Evolutionary conservation across 2,329 filamentous ascomycete species (phyloP), one percentile per base, ranked within the genome.

Genomic region (Helotiales sp.): DNA sequence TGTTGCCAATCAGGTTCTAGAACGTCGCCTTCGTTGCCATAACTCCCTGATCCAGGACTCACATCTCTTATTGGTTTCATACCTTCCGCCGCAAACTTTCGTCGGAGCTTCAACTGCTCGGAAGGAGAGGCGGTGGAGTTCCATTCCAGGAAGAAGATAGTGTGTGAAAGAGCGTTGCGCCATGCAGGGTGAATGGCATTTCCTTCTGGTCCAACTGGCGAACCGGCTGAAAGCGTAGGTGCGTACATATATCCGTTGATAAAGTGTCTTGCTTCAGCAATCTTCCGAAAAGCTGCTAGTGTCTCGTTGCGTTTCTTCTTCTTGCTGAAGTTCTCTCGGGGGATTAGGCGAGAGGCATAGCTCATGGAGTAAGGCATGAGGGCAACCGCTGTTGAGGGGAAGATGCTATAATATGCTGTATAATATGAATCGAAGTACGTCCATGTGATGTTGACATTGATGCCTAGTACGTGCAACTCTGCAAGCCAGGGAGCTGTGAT

Each of bases 21-120:
- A 51, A 76, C 74, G 67, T 81, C 74, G 1, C 75, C 78, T 69
- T 83, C 80, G 61, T 80, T 81, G 71, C 77, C 70, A 66, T 80
- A 80, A 1, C 73, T 70, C 2, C 75, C 77, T 12, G 71, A 68
- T 0, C 71, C 73, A 0, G 77, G 76, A 0, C 75, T 76, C 6
- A 40, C n/a, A 15, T 72, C 68, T 27, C 74, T 61, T 34, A 60
- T 58, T 38, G 66, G 65, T 55, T 69, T 65, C 54, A 68, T 66
- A 50, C 64, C 63, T 19, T 70, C 57, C 29, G 71, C 73, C 10
- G 72, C 55, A n/a, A 66, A 67, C 50, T 64, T 64, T 27, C 71
- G 49, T 42, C 62, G 24, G 59, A 56, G 67, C 55, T 64, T 46
- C 46, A 67, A 67, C 29, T 60, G 64, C 24, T 63, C 60, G 9